phyloP scores from a whole-genome alignment of 1,284 basidiomycete species.

The Acaromyces ingoldii region DNA sequence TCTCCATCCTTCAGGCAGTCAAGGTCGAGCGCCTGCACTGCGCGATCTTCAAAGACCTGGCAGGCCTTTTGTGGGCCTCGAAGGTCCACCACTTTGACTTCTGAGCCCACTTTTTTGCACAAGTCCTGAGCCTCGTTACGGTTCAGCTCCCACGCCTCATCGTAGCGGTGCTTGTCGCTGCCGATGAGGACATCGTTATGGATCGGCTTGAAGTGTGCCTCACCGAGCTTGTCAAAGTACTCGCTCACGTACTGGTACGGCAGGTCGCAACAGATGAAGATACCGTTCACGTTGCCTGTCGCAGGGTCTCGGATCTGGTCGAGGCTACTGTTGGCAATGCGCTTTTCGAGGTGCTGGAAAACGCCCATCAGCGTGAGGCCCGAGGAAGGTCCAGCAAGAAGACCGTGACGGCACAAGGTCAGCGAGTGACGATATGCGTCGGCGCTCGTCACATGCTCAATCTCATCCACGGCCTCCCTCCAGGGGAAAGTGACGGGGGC shows the following conservation, averaged over 20 bases:
- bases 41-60: too few relatives aligned
- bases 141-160: background rate
- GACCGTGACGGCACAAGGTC: conserved; percentile 22
- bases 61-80: too few relatives aligned
- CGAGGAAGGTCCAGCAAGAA: conserved; percentile 21
- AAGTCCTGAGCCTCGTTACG: background rate
- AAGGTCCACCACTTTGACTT: too few relatives aligned
- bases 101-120: too few relatives aligned
- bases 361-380: conserved; percentile 22
- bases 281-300: conserved; percentile 18
- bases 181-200: conserved; percentile 22
- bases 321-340: conserved; percentile 16
- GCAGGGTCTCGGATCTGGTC: conserved; percentile 12
- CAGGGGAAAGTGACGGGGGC: conserved; percentile 25
- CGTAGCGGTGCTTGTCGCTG: conserved; percentile 20
- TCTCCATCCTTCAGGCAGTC: too few relatives aligned
- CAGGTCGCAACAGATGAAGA: conserved; percentile 28
- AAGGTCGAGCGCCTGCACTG: too few relatives aligned
- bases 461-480: conserved; percentile 18
- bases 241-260: conserved; percentile 31
- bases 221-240: conserved; percentile 20
- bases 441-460: conserved; percentile 15
- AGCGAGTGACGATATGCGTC: conserved; percentile 19
- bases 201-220: conserved; percentile 11
- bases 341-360: conserved; percentile 17